Percentiles rank a stretch among this genome's conserved stretches.
Conservation (phyloP, 1,139 yeast genomes). For the Pichia inconspicua region DNA sequence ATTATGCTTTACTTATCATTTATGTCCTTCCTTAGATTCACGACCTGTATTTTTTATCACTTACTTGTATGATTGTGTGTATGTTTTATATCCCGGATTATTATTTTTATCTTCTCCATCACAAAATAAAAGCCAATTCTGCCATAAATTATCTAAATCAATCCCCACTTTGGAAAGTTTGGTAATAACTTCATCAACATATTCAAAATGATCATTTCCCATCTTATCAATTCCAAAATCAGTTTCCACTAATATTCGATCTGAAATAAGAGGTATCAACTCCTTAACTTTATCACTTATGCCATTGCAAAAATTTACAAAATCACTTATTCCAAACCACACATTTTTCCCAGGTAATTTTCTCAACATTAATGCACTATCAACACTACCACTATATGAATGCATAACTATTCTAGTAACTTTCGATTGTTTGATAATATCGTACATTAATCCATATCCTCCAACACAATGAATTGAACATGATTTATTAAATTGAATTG, state of each 20-base stretch:
- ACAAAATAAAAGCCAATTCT: slow-evolving; percentile 5
- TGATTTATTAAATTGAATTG: slow-evolving; percentile 33
- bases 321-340: slow-evolving; percentile 52
- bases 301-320: slow-evolving; percentile 50
- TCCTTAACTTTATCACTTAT: slow-evolving; percentile 17
- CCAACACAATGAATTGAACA: slow-evolving; percentile 83
- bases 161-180: not conserved
- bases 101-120: not conserved
- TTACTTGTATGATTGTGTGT: not conserved
- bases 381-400: slow-evolving; percentile 78
- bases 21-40: not conserved
- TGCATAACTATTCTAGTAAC: slow-evolving; percentile 52
- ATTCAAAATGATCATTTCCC: slow-evolving; percentile 5
- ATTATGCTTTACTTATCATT: not conserved
- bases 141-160: not conserved
- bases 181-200: not conserved
- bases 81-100: not conserved
- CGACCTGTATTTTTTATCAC: not conserved
- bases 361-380: slow-evolving; percentile 53
- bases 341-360: slow-evolving; percentile 36
- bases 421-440: slow-evolving; percentile 29
- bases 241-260: slow-evolving; percentile 45
- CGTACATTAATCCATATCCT: slow-evolving; percentile 55
- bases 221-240: slow-evolving; percentile 33
- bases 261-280: slow-evolving; percentile 25